Conservation (phyloP, 495 filamentous ascomycete genomes). For the Podospora pseudoanserina region DNA sequence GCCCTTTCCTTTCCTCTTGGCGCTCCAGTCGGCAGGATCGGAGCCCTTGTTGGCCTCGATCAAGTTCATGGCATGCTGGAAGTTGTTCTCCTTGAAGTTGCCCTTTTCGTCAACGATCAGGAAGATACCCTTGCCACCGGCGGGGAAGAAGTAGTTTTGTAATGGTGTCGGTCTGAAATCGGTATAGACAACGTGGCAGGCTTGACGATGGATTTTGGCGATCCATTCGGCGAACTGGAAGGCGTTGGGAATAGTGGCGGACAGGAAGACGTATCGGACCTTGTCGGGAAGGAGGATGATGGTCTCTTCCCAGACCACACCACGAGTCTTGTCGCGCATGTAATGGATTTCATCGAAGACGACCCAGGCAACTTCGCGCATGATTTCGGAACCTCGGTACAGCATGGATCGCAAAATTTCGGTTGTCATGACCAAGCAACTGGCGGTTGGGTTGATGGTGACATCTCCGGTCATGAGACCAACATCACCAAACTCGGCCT, state of each 20-base stretch:
- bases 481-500: constrained; percentile 91
- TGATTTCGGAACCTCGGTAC: constrained; percentile 96
- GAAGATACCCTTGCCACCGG: constrained; percentile 89
- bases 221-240: constrained; percentile 99
- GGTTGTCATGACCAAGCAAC: constrained; percentile 98
- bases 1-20: constrained; percentile 76
- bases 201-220: constrained; percentile 91
- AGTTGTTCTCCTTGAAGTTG: constrained; percentile 91
- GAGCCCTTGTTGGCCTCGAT: constrained; percentile 87
- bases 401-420: constrained; percentile 99
- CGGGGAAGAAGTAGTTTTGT: constrained; percentile 96
- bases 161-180: constrained; percentile 95
- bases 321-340: constrained; percentile 87
- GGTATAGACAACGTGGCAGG: constrained; percentile 97
- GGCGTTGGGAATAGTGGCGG: constrained; percentile 97
- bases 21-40: constrained; percentile 71
- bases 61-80: constrained; percentile 86
- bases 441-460: constrained; percentile 97
- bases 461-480: constrained; percentile 99
- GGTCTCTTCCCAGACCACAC: constrained; percentile 98
- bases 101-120: constrained; percentile 95
- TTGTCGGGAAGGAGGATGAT: constrained; percentile 97
- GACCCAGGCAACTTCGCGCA: constrained; percentile 98
- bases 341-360: constrained; percentile 99
- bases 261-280: constrained; percentile 96